Evolutionary conservation across 352 stramenopile species (phyloP), one percentile per base, ranked within the genome.

Genomic region (Pilasporangium apinafurcum): DNA sequence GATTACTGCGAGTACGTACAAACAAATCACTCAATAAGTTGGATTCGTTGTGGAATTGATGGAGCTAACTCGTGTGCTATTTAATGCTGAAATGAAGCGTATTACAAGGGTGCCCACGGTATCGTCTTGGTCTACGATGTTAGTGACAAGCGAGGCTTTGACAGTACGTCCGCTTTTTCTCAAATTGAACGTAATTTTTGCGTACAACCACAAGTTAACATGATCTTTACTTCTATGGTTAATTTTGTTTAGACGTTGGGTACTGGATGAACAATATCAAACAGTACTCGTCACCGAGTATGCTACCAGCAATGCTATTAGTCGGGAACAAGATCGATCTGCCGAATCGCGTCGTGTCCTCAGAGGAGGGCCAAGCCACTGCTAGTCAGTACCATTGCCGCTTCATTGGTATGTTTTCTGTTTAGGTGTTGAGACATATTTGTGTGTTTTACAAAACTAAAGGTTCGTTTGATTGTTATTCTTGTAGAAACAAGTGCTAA

Each of bases 261-360:
- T 97, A 97, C 51, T 98, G 92, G 92, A 96, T 97, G 85, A 93
- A 96, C 51, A 97, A 97, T 53, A 97, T 98, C 45, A 81, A 90
- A 12, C 78, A 92, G 44, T 90, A 95, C 48, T 88, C 85, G 16
- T 68, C 73, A 1, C 68, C 74, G 27, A 67, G 68, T 38, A 83
- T 88, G 53, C 65, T 71, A 58, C 79, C 71, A 18, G 84, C 67
- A 13, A 93, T 89, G 81, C 56, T 95, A 31, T 56, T 96, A 3
- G 83, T 96, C 32, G 87, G 86, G 48, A 96, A 96, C 68, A 96
- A 96, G 63, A 94, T 95, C 38, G 87, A 96, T 86, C 44, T 96
- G 39, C 68, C 78, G 5, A 91, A 90, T 37, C 82, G 82, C 22
- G 74, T 86, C 13, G 77, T 95, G 12, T 66, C 68, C 9, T 72